Percentiles rank a stretch among this genome's conserved stretches.
Conservation (phyloP, 1,139 yeast genomes). For the Suhomyces anneliseae region DNA sequence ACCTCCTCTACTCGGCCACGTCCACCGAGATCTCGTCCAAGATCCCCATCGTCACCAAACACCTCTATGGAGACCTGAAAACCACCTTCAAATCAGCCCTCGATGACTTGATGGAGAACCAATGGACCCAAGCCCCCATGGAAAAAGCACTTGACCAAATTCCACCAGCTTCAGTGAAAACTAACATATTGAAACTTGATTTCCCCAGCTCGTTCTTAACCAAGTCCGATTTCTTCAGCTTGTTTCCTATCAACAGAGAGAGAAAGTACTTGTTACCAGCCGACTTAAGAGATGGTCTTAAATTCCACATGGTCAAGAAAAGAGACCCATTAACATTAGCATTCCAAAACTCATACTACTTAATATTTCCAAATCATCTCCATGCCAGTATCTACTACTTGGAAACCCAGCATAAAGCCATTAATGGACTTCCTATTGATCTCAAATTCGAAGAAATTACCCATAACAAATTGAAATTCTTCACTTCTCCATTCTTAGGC, state of each 20-base stretch:
- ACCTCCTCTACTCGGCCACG: constrained; percentile 31
- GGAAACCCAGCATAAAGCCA: constrained; percentile 47
- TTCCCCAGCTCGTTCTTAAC: constrained; percentile 40
- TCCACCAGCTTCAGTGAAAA: constrained; percentile 16
- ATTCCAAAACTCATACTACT: constrained; percentile 50
- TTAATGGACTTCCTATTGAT: constrained; percentile 52
- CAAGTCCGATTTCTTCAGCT: constrained; percentile 37
- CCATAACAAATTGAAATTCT: constrained; percentile 19
- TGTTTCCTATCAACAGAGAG: constrained; percentile 36
- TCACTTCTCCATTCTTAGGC: constrained; percentile 31
- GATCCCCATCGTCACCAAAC: constrained; percentile 27
- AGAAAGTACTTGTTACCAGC: constrained; percentile 27
- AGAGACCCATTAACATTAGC: constrained; percentile 47
- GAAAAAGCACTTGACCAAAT: constrained; percentile 26
- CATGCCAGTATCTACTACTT: constrained; percentile 53
- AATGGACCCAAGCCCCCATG: constrained; percentile 34
- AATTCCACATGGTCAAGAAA: constrained; percentile 43
- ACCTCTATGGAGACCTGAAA: constrained; percentile 22
- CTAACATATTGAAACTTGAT: constrained; percentile 36
- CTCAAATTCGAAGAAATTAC: constrained; percentile 41
- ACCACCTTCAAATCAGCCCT: constrained; percentile 22
- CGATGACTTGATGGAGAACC: constrained; percentile 32
- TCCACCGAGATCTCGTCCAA: constrained; percentile 30
- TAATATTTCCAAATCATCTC: constrained; percentile 46
- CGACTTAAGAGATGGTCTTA: constrained; percentile 23